phyloP scores from a whole-genome alignment of 2,329 filamentous ascomycete genomes.

The Colletotrichum melonis region DNA sequence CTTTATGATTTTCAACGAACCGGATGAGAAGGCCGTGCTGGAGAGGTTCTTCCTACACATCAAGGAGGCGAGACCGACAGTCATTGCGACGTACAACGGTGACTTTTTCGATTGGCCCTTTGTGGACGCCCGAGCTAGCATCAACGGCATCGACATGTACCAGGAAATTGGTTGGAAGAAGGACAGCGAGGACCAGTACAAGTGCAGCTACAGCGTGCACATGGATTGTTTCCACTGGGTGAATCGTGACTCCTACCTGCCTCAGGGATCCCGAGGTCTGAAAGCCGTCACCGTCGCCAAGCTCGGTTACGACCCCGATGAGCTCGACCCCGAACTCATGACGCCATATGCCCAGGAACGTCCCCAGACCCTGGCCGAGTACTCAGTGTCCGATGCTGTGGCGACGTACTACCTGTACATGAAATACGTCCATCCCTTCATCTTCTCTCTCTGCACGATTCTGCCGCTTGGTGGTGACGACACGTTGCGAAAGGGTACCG shows the following conservation, averaged over 20 bases:
- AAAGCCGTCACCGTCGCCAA: constrained; percentile 99
- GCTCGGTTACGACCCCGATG: constrained; percentile 97
- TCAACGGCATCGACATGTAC: constrained; percentile 99
- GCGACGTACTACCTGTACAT: constrained; percentile 99
- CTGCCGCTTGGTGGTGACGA: constrained; percentile 93
- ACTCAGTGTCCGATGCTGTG: constrained; percentile 98
- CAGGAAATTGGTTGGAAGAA: constrained; percentile 97
- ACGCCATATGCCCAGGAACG: constrained; percentile 89
- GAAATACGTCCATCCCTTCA: constrained; percentile 99
- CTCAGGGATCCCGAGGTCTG: constrained; percentile 94
- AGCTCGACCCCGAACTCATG: constrained; percentile 98
- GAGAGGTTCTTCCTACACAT: constrained; percentile 96
- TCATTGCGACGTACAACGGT: constrained; percentile 99
- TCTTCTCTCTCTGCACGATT: constrained; percentile 98
- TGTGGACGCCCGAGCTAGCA: constrained; percentile 90
- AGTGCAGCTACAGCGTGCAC: constrained; percentile 94
- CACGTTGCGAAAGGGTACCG: constrained; percentile 92
- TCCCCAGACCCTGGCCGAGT: constrained; percentile 94
- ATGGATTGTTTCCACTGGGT: constrained; percentile 99
- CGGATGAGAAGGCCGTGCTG: constrained; percentile 86
- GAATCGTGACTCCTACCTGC: constrained; percentile 96
- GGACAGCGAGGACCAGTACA: constrained; percentile 95
- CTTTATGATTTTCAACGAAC: constrained; percentile 99
- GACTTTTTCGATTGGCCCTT: constrained; percentile 99
- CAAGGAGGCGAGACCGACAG: constrained; percentile 92